Evolutionary conservation across 1,139 yeast species (phyloP).

Genomic region (Candida sanyaensis): DNA sequence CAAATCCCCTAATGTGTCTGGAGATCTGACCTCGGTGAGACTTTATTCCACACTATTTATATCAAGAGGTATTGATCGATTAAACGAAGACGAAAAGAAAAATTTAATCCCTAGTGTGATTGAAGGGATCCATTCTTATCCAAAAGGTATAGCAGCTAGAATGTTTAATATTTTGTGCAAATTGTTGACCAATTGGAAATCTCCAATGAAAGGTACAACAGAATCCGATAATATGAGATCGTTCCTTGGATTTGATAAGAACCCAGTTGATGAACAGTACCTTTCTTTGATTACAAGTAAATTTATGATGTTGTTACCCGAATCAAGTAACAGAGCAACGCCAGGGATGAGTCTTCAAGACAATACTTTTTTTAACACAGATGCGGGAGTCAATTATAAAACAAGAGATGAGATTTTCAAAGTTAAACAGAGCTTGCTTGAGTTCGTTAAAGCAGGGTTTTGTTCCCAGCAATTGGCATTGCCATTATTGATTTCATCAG

Average conservation of each 20-base stretch:
- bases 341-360: constrained; percentile 67
- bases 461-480: constrained; percentile 32
- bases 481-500: constrained; percentile 63
- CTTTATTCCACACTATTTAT: constrained; percentile 68
- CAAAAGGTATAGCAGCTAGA: constrained; percentile 52
- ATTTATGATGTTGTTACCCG: constrained; percentile 59
- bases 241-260: constrained; percentile 28
- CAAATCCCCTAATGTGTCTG: constrained; percentile 47
- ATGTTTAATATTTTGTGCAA: constrained; percentile 63
- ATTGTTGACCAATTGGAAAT: constrained; percentile 50
- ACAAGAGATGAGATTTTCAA: constrained; percentile 45
- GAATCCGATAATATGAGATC: constrained; percentile 39
- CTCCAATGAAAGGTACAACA: constrained; percentile 48
- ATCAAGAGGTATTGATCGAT: constrained; percentile 63
- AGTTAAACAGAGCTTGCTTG: constrained; percentile 43
- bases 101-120: constrained; percentile 51
- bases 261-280: constrained; percentile 40
- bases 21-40: constrained; percentile 55
- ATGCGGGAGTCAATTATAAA: constrained; percentile 64
- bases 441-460: constrained; percentile 42
- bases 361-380: constrained; percentile 59
- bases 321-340: constrained; percentile 18
- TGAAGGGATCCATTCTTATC: constrained; percentile 42
- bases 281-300: constrained; percentile 51
- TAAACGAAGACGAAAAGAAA: constrained; percentile 32